Evolutionary conservation across 805 yeast species (phyloP).

Genomic region (Candida sithepensis): DNA sequence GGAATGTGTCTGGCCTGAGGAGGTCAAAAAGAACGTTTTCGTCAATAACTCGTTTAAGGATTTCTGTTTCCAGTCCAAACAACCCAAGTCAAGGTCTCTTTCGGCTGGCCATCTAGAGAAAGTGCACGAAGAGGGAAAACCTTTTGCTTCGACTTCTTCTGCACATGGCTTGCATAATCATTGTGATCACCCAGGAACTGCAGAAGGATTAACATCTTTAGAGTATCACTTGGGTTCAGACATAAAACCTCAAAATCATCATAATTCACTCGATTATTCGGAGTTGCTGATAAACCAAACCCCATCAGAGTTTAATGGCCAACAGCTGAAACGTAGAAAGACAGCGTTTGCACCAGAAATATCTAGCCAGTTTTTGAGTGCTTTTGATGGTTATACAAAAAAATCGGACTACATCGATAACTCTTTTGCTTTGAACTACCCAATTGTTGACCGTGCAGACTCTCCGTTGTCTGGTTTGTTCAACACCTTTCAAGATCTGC

Average conservation of each 20-base stretch:
- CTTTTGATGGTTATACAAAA: constrained; percentile 19
- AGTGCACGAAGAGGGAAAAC: neutral
- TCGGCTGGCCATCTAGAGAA: neutral
- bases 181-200: neutral
- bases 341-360: constrained; percentile 11
- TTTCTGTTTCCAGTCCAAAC: constrained; percentile 18
- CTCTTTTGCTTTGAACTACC: constrained; percentile 6
- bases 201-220: constrained; percentile 12
- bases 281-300: constrained; percentile 9
- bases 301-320: neutral
- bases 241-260: constrained; percentile 7
- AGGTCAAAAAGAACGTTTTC: constrained; percentile 25
- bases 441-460: constrained; percentile 15
- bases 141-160: neutral
- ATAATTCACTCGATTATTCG: constrained; percentile 15
- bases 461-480: constrained; percentile 22
- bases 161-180: neutral
- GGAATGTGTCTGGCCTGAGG: constrained; percentile 37
- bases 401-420: constrained; percentile 12
- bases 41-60: constrained; percentile 28
- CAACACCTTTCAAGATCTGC: constrained; percentile 16
- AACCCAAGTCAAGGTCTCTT: constrained; percentile 3
- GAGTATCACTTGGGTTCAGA: constrained; percentile 17
- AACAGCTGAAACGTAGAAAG: constrained; percentile 6
- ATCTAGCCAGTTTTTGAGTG: constrained; percentile 12